These are phyloP conservation scores for Tricholoma sp. DNA, from an alignment of 768 basidiomycete genomes.

Conservation along the genomic window DNA sequence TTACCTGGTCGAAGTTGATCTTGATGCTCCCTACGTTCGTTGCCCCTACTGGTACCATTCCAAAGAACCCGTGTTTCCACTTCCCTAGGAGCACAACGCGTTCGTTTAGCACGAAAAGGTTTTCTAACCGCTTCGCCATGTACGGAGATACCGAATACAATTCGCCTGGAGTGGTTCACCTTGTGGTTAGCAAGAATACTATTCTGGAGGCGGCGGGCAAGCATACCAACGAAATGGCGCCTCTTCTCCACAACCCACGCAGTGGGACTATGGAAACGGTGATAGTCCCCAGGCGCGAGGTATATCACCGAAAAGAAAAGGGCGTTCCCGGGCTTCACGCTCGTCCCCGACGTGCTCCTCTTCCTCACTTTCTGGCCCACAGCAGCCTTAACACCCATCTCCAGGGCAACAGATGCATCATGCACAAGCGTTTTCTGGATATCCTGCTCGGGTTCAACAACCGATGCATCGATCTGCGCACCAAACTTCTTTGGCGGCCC, in stretches of 20 bases:
- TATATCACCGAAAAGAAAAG: constrained; percentile 95
- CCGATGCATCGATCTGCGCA: constrained; percentile 69
- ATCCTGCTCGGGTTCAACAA: constrained; percentile 49
- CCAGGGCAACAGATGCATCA: constrained; percentile 65
- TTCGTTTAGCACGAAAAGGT: constrained; percentile 97
- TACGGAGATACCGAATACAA: constrained; percentile 95
- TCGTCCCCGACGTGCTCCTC: constrained; percentile 36
- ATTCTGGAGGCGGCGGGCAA: background rate
- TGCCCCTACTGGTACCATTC: constrained; percentile 97
- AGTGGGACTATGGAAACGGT: constrained; percentile 93
- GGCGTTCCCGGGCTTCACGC: constrained; percentile 68
- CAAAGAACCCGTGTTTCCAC: constrained; percentile 95
- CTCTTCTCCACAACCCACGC: constrained; percentile 97
- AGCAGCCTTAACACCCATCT: constrained; percentile 54
- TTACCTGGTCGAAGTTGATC: constrained; percentile 88
- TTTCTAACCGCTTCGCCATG: constrained; percentile 86
- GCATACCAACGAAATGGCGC: constrained; percentile 85
- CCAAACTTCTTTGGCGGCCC: constrained; percentile 50
- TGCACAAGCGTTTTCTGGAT: constrained; percentile 56
- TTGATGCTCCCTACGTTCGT: constrained; percentile 97
- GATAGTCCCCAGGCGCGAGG: constrained; percentile 97
- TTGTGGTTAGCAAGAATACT: background rate
- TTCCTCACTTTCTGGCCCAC: constrained; percentile 20
- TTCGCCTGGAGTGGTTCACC: constrained; percentile 51
- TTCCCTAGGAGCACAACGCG: constrained; percentile 91